phyloP scores from a whole-genome alignment of 768 basidiomycete genomes.

The Suillus weaverae region DNA sequence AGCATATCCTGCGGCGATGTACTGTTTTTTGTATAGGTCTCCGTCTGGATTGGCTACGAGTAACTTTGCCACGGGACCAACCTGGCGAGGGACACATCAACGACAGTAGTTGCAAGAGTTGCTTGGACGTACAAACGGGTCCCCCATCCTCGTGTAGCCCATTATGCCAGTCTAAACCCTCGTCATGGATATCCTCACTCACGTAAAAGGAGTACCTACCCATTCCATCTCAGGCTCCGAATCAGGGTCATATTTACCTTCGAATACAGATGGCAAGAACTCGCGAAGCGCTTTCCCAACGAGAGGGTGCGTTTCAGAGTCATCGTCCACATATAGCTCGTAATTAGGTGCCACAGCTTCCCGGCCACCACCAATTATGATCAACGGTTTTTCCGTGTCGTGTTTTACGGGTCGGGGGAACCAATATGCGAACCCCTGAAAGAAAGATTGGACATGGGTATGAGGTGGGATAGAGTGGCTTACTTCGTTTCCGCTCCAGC shows the following conservation, averaged over 20 bases:
- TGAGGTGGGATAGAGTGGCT: not conserved
- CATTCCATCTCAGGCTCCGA: constrained; percentile 71
- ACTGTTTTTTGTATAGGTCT: constrained; percentile 50
- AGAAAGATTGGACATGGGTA: not conserved
- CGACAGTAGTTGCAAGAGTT: not conserved
- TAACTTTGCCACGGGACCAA: constrained; percentile 4
- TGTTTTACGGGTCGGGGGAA: constrained; percentile 61
- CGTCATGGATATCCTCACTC: not conserved
- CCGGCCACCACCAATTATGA: constrained; percentile 75
- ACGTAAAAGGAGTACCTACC: constrained; percentile 44
- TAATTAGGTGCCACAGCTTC: constrained; percentile 39
- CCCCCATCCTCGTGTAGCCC: constrained; percentile 62
- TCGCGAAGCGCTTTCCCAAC: constrained; percentile 52
- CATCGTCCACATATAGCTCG: constrained; percentile 59
- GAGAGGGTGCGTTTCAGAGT: constrained; percentile 47
- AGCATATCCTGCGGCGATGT: constrained; percentile 64
- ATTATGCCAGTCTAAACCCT: constrained; percentile 73
- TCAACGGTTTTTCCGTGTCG: constrained; percentile 44
- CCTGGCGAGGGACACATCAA: constrained; percentile 2
- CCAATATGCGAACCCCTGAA: constrained; percentile 70
- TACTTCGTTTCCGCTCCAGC: constrained; percentile 48
- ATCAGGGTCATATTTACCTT: constrained; percentile 45
- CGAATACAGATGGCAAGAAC: constrained; percentile 62
- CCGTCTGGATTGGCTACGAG: not conserved
- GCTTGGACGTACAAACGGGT: constrained; percentile 62